Evolutionary conservation across 2,329 filamentous ascomycete genomes (phyloP).

Genomic region (Penicillium thymicola): DNA sequence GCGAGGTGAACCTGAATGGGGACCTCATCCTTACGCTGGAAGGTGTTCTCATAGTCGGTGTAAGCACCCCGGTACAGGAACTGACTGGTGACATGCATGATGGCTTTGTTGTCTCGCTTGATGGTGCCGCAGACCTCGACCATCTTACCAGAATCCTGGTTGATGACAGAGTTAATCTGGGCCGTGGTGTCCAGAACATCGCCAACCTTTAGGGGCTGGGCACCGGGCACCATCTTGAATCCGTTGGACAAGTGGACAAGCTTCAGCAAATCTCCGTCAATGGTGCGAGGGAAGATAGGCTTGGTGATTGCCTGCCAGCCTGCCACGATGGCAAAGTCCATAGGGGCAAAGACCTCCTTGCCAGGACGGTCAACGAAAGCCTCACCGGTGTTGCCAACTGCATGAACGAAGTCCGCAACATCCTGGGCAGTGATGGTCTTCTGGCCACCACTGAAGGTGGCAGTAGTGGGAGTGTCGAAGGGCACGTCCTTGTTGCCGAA

Average conservation of each 20-base stretch:
- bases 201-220: slow-evolving; percentile 90
- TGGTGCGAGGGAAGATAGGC: slow-evolving; percentile 94
- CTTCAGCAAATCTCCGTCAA: slow-evolving; percentile 93
- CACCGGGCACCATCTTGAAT: slow-evolving; percentile 97
- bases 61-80: slow-evolving; percentile 95
- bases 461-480: slow-evolving; percentile 79
- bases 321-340: slow-evolving; percentile 98
- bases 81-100: slow-evolving; percentile 98
- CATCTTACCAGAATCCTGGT: slow-evolving; percentile 98
- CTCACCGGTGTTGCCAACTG: slow-evolving; percentile 95
- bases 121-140: slow-evolving; percentile 99
- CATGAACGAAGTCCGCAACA: slow-evolving; percentile 98
- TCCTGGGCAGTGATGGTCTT: slow-evolving; percentile 84
- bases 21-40: slow-evolving; percentile 94
- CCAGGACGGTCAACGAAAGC: slow-evolving; percentile 94
- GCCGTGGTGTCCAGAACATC: slow-evolving; percentile 90
- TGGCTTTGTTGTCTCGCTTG: slow-evolving; percentile 71
- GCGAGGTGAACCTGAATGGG: slow-evolving; percentile 89
- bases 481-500: slow-evolving; percentile 83
- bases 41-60: slow-evolving; percentile 94
- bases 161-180: slow-evolving; percentile 95
- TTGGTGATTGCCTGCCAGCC: slow-evolving; percentile 99
- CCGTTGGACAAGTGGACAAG: slow-evolving; percentile 95
- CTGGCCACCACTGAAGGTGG: slow-evolving; percentile 84
- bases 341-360: slow-evolving; percentile 90